Base-by-base conservation (phyloP, 208 protist species). In the Tritrichomonas foetus region DNA sequence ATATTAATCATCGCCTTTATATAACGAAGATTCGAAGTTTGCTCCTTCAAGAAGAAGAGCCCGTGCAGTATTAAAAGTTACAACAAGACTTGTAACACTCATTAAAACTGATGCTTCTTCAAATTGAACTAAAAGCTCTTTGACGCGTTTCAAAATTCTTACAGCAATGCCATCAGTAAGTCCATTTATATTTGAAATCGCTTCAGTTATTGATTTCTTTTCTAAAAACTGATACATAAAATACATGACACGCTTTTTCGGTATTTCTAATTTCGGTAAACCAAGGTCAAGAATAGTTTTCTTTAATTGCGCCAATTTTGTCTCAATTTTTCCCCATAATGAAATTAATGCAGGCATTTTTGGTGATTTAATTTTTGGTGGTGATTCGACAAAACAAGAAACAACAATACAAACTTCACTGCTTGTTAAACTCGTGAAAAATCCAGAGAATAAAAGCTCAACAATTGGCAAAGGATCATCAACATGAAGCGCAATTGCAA, bases 351-450 rank as follows among this genome's bases (percentile, higher is more conserved):
- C 25, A 57, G 47, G 9, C 13, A 47, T 61, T 27, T 47, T 57
- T 33, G 41, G 47, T 57, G 16, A 20, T 39, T 50, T 89, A 9
- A 89, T 33, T 47, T 89, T 89, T 39, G 78, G 78, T 20, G 41
- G 78, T 2, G 78, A 89, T 57, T 89, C 78, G 39, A 89, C 47
- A 20, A 89, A 89, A 57, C 78, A 53, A 33, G 78, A 53, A 20
- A n/a, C 25, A 33, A 5, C 39, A 61, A 89, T 33, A 57, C 78
- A 89, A 3, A 89, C 57, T 47, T 53, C 41, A 22, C 14, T 47
- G 20, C 5, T 25, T 0, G 53, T 8, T 33, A 89, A 53, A 53
- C 30, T n/a, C 0, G 57, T 11, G 27, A 89, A 89, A 39, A 89
- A 89, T 33, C 47, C 78, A 27, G 14, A 44, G n/a, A 89, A 89